Conservation (phyloP, 1,284 basidiomycete species). For the Papiliotrema flavescens region DNA sequence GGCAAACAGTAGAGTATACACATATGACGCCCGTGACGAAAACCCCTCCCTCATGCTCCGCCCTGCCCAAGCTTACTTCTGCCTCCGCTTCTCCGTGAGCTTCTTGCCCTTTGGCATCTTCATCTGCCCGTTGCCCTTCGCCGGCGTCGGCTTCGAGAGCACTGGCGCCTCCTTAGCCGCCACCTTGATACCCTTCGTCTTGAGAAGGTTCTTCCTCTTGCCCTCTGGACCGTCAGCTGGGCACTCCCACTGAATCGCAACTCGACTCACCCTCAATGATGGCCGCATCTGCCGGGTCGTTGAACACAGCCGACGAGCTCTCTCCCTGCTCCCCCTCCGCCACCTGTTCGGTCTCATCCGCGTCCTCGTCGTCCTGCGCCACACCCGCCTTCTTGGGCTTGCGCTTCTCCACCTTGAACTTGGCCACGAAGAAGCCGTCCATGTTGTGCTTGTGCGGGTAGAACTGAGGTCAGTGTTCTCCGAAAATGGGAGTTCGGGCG, state of each 20-base stretch:
- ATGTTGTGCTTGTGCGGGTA: conserved; percentile 55
- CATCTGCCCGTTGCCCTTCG: conserved; percentile 15
- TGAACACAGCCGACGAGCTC: conserved; percentile 35
- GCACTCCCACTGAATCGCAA: neutral
- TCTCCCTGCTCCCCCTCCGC: conserved; percentile 33
- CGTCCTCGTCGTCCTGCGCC: conserved; percentile 40
- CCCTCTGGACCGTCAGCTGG: conserved; percentile 34
- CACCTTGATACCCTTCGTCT: conserved; percentile 52
- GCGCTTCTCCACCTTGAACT: conserved; percentile 87
- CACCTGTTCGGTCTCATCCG: conserved; percentile 48
- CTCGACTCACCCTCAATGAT: conserved; percentile 44
- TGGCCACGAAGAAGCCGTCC: conserved; percentile 99
- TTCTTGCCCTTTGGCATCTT: conserved; percentile 38
- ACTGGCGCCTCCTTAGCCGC: conserved; percentile 39
- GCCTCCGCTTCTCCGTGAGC: conserved; percentile 30
- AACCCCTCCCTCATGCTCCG: neutral
- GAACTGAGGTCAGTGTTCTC: conserved; percentile 24
- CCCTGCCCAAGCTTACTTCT: neutral
- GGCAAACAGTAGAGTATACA: neutral
- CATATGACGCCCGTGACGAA: no score
- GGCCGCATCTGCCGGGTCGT: conserved; percentile 46
- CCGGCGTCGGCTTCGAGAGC: conserved; percentile 9
- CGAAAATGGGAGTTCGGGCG: neutral
- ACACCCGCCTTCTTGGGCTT: conserved; percentile 53
- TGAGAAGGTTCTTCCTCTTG: conserved; percentile 49